A percentile compares a stretch with the other conserved stretches of the same genome.
Evolutionary conservation across 1,284 basidiomycete species (phyloP).

Genomic region (Rhodotorula glutinis): DNA sequence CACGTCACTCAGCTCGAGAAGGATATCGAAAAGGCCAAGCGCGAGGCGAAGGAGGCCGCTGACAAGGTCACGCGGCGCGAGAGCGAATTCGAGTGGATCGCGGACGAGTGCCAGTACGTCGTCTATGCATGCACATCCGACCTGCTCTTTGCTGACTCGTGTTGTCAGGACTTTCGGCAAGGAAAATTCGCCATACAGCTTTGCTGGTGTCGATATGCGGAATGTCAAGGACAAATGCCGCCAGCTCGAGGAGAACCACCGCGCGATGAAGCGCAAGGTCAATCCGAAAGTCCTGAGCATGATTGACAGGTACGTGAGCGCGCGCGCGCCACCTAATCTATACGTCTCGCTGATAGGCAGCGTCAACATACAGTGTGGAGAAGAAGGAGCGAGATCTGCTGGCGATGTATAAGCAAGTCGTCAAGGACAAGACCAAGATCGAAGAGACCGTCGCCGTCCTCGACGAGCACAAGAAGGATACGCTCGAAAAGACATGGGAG

Average conservation of each 20-base stretch:
- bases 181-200: constrained; percentile 77
- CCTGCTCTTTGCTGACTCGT: not conserved
- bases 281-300: constrained; percentile 94
- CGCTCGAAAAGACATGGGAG: constrained; percentile 89
- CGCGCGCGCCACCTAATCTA: not conserved
- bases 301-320: constrained; percentile 74
- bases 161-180: constrained; percentile 68
- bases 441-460: constrained; percentile 90
- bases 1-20: constrained; percentile 60
- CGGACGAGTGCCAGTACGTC: constrained; percentile 74
- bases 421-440: constrained; percentile 94
- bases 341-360: not conserved
- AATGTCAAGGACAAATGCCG: constrained; percentile 65
- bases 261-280: constrained; percentile 88
- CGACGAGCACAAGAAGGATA: constrained; percentile 90
- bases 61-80: constrained; percentile 58
- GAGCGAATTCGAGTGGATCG: constrained; percentile 83
- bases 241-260: constrained; percentile 76
- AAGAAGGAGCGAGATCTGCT: constrained; percentile 84
- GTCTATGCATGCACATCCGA: not conserved
- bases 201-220: constrained; percentile 65
- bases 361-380: constrained; percentile 65
- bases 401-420: constrained; percentile 83
- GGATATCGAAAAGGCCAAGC: constrained; percentile 54
- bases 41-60: constrained; percentile 49